Evolutionary conservation across 495 filamentous ascomycete genomes (phyloP).

Genomic region (Darksidea phi): DNA sequence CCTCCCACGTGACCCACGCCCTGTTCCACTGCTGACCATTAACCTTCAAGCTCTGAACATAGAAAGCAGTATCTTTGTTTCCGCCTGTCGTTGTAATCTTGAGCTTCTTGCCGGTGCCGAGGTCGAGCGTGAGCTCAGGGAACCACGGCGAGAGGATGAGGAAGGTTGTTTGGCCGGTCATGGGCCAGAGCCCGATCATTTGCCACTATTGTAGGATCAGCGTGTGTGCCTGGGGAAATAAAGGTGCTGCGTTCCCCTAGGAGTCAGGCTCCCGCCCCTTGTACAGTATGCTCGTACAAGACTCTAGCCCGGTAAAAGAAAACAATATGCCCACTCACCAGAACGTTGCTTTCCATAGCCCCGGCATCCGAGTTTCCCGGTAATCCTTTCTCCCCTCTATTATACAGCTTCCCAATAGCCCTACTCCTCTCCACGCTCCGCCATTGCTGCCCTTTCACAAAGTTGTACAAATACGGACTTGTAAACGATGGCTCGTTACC

Average conservation of each 20-base stretch:
- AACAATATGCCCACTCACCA: conserved; percentile 34
- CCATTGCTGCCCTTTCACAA: conserved; percentile 56
- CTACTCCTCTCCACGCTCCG: conserved; percentile 57
- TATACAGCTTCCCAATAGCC: conserved; percentile 54
- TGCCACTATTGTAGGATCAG: conserved; percentile 50
- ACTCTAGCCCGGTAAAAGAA: too few species aligned
- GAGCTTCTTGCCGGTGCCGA: conserved; percentile 56
- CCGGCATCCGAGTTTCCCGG: conserved; percentile 70
- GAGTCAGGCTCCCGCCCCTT: too few species aligned
- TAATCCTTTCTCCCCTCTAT: conserved; percentile 47
- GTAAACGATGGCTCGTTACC: conserved; percentile 71
- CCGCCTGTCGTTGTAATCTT: conserved; percentile 55
- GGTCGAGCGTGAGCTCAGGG: conserved; percentile 55
- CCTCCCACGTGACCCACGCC: conserved; percentile 63
- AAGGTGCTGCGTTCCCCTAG: too few species aligned
- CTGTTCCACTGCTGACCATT: conserved; percentile 48
- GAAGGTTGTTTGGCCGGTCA: conserved; percentile 62
- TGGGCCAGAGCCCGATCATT: conserved; percentile 67
- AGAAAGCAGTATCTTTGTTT: conserved; percentile 29
- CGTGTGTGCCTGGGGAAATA: not conserved
- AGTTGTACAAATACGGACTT: conserved; percentile 71
- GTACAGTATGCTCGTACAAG: too few species aligned
- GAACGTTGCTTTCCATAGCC: conserved; percentile 67
- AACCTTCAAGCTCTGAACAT: conserved; percentile 35
- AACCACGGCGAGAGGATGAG: conserved; percentile 65